A percentile compares a stretch with the other conserved stretches of the same genome.
These are phyloP conservation scores for Alternaria alternata DNA, from an alignment of 2,329 filamentous ascomycete species.

Conservation along the genomic window DNA sequence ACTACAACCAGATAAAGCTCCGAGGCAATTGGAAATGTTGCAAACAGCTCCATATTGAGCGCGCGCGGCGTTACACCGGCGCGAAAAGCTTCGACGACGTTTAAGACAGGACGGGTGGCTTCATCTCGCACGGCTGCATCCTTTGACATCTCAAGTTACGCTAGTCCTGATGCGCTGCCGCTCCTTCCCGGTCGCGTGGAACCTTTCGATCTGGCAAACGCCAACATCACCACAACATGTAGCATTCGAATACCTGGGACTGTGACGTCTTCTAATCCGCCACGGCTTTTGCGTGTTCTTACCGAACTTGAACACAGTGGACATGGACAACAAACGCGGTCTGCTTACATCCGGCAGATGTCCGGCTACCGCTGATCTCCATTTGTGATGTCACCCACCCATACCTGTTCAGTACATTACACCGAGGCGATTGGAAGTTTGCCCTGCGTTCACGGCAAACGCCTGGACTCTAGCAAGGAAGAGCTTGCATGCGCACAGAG, in stretches of 20 bases:
- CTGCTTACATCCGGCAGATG: background rate
- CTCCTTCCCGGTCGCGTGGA: constrained; percentile 1
- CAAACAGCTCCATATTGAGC: background rate
- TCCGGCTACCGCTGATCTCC: constrained; percentile 16
- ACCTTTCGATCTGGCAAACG: background rate
- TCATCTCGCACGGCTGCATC: constrained; percentile 11
- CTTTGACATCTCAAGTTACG: background rate
- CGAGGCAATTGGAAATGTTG: constrained; percentile 3
- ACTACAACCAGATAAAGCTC: constrained; percentile 7
- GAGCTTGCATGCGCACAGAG: background rate
- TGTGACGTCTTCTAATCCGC: background rate
- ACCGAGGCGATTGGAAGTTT: constrained; percentile 8
- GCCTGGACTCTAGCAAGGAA: constrained; percentile 7
- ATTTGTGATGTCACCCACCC: constrained; percentile 3
- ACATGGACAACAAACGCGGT: background rate
- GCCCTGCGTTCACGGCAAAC: background rate
- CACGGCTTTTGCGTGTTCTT: background rate
- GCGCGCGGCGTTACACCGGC: constrained; percentile 6
- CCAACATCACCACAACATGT: background rate
- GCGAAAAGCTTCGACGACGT: constrained; percentile 3
- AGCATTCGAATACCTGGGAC: background rate
- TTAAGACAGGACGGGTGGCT: constrained; percentile 9
- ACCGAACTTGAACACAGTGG: background rate
- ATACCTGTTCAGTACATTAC: constrained; percentile 14
- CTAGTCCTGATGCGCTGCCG: constrained; percentile 4